phyloP scores from a whole-genome alignment of 768 basidiomycete species.

The Xanthoconium stramineum region DNA sequence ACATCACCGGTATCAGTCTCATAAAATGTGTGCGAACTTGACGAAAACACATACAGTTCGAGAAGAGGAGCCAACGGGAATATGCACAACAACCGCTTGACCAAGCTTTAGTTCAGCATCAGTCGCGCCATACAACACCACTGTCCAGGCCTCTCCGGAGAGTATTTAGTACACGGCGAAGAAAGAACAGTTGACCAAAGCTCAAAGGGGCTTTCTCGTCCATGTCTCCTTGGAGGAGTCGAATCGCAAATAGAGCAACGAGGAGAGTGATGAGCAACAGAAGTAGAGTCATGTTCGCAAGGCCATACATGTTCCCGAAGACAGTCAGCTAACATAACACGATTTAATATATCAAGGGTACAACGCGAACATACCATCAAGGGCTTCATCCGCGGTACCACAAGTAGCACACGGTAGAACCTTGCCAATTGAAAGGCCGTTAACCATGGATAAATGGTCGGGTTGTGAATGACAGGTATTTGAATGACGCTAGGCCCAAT shows the following conservation, averaged over 20 bases:
- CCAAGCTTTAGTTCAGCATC: slow-evolving; percentile 57
- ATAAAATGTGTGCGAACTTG: neutral
- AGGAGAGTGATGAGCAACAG: slow-evolving; percentile 87
- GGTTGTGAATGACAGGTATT: slow-evolving; percentile 69
- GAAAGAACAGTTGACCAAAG: slow-evolving; percentile 82
- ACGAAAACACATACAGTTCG: slow-evolving; percentile 71
- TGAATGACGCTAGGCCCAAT: slow-evolving; percentile 76
- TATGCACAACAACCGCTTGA: slow-evolving; percentile 63
- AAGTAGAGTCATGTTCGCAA: slow-evolving; percentile 90
- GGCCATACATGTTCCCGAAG: slow-evolving; percentile 87
- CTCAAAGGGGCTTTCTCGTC: slow-evolving; percentile 50
- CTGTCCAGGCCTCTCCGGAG: slow-evolving; percentile 94
- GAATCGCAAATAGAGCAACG: slow-evolving; percentile 76
- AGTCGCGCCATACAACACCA: slow-evolving; percentile 61
- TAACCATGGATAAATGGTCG: slow-evolving; percentile 78
- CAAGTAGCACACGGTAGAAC: slow-evolving; percentile 91
- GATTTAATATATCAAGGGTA: slow-evolving; percentile 1
- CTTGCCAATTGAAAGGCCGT: slow-evolving; percentile 81
- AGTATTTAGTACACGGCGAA: slow-evolving; percentile 85
- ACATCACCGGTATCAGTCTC: slow-evolving; percentile 7
- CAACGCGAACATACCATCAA: slow-evolving; percentile 52
- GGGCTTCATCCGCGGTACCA: slow-evolving; percentile 85
- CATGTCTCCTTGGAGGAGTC: slow-evolving; percentile 84
- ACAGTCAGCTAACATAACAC: slow-evolving; percentile 62
- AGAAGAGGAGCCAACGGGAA: slow-evolving; percentile 91